Base-by-base conservation (phyloP, 257 asterid species). In the Solanum arcanum region DNA sequence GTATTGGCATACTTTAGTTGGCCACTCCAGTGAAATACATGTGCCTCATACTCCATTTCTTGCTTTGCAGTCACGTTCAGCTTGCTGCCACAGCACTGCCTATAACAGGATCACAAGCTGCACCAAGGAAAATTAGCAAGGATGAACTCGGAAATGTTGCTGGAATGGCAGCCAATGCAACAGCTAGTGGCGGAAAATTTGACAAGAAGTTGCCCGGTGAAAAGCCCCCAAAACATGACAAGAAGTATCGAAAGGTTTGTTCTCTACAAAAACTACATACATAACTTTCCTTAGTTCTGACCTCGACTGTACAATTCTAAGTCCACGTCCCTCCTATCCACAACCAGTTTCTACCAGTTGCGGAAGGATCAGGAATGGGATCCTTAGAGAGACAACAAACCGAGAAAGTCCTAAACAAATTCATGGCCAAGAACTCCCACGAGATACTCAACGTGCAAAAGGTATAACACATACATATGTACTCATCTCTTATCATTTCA, bases 141-240 rank as follows among this genome's bases (percentile, higher is more conserved):
- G 96, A 92, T 33, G 99, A 94, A 87, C 88, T 97, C 16, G 98
- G 94, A 84, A 91, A 94, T 86, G 98, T 96, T n/a, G 99, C 98
- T 69, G 99, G 99, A 87, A 88, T 97, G 96, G 99, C 98, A 81
- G 94, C 98, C 59, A 90, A 94, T 76, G 91, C 99, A 39, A 97
- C 99, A 44, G 99, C 99, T n/a, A 97, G 99, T 52, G 98, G 98
- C 82, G 99, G 99, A 72, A 97, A 97, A 86, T 97, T 96, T 86
- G 99, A 97, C 93, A 97, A 97, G 93, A 97, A 97, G 88, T 90
- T 97, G 88, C 95, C 96, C 0, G 99, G 99, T 47, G 99, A 96
- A 88, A 96, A 95, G 88, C 94, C 95, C 59, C 93, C 90, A 11
- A 97, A 97, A 92, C 99, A 95, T 86, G 98, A 96, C 35, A 97